Percentiles rank a stretch among this genome's conserved stretches.
phyloP scores from a whole-genome alignment of 306 rosid species.

The Purshia tridentata region DNA sequence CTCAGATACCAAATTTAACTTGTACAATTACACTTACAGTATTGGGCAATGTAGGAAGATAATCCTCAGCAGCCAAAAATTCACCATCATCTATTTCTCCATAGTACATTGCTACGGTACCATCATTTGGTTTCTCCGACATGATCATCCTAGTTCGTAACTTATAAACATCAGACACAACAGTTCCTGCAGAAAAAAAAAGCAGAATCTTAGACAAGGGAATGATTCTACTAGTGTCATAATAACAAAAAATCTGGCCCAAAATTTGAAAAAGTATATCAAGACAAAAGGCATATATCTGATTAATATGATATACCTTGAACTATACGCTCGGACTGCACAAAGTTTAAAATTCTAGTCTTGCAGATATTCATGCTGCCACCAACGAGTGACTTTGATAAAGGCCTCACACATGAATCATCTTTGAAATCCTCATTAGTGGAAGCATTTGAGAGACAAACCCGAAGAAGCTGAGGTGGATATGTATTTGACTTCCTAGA shows the following conservation, averaged over 20 bases:
- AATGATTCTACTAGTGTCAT: conserved; percentile 17
- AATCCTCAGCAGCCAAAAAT: conserved; percentile 56
- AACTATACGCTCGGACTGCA: conserved; percentile 55
- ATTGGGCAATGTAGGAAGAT: conserved; percentile 84
- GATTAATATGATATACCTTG: conserved; percentile 50
- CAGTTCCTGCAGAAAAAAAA: conserved; percentile 57
- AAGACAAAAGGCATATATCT: neutral
- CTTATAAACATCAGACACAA: conserved; percentile 42
- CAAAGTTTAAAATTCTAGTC: conserved; percentile 52
- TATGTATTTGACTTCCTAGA: conserved; percentile 47
- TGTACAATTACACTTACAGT: conserved; percentile 60
- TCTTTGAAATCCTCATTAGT: conserved; percentile 64
- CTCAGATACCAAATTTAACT: conserved; percentile 1
- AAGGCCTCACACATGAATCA: conserved; percentile 41
- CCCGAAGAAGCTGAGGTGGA: conserved; percentile 37
- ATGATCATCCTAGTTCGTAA: conserved; percentile 64
- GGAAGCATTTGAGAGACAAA: conserved; percentile 40
- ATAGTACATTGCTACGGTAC: conserved; percentile 77
- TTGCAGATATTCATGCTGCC: conserved; percentile 82
- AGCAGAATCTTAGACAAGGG: conserved; percentile 25
- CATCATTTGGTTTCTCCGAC: conserved; percentile 88
- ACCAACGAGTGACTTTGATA: conserved; percentile 79
- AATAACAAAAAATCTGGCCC: neutral
- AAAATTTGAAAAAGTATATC: neutral
- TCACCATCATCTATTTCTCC: conserved; percentile 64